Evolutionary conservation across 2,329 filamentous ascomycete genomes (phyloP), one percentile per base, ranked within the genome.

Genomic region (Scleromitrula shiraiana): DNA sequence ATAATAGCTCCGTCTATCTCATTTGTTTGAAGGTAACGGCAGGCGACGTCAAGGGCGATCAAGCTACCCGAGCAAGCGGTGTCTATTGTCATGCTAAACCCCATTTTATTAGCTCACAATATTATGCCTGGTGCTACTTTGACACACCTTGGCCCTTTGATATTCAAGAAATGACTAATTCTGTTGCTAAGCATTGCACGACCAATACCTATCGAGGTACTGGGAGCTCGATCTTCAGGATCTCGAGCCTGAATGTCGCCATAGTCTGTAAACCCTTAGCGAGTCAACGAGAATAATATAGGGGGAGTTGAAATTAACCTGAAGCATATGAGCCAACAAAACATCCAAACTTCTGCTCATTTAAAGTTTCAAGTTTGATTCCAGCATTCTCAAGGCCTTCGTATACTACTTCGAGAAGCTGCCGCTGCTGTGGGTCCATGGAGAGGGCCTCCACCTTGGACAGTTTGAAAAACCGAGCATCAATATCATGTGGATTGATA

Each of bases 401-500:
- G 55, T 83, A 84, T 0, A 78, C 77, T 12, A 79, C 81, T 24
- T 79, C 74, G 2, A 85, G 67, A 2, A 78, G 22, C 23, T 52
- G 46, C 2, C 63, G 51, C 33, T 67, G 45, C 3, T 48, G 29
- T 0, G 68, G 68, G 45, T 70, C 68, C 64, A 70, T 65, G 5
- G 62, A 53, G 23, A 58, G 58, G 0, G 64, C 60, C 30, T 68
- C 66, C 9, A 59, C 60, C 4, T 64, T 56, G 2, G 61, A 62
- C n/a, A 69, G 60, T 0, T 60, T 62, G 53, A 70, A 70, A 49
- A 70, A 70, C 1, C 62, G 62, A 1, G 66, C 66, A 47, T 70
- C 68, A 41, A 70, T 69, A 2, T 59, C 56, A 2, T 49, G 37
- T 0, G 58, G 59, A 38, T 71, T 64, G 5, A 65, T 54, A 6